Base-by-base conservation (phyloP, 2,329 filamentous ascomycete species). In the Purpureocillium lavendulum region DNA sequence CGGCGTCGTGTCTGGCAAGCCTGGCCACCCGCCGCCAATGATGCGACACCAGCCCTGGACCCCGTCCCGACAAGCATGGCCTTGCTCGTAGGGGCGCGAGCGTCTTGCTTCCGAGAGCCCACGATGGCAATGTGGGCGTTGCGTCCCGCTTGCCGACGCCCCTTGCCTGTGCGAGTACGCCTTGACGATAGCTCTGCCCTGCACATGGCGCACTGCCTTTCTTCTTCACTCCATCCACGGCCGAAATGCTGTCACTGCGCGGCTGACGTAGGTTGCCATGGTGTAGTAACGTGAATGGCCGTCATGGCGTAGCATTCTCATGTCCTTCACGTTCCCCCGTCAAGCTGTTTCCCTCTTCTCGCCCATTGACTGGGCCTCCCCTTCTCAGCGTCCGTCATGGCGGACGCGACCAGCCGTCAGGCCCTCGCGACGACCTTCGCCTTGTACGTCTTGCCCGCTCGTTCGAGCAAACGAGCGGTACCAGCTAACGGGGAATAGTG, bases 341-440 rank as follows among this genome's bases (percentile, higher is more conserved):
- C 46, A 47, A 57, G 53, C 54, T 53, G 51, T 54, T 53, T 43
- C 53, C 54, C 51, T 41, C 45, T 47, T 48, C 46, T 15, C 45
- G 49, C 63, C 66, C 68, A 70, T 70, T 69, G 67, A 71, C 48
- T 71, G 67, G 66, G 65, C 50, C 53, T 45, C 42, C 45, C 45
- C 40, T 43, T 47, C 51, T 50, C 33, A 44, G 45, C 38, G 33
- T 43, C 48, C 44, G 47, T 42, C 53, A 75, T 76, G 71, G 64
- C 66, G 44, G 57, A 61, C 45, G 54, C 64, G 45, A 65, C 55
- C 51, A 60, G 61, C 46, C 59, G 59, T 30, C 66, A 72, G 64
- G 66, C 68, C 49, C 59, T 76, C 45, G 57, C 71, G 54, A 70
- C 70, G 45, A 69, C 71, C 46, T 76, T 77, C 53, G 59, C 62